These are phyloP conservation scores for Copromyces sp. DNA, from an alignment of 495 filamentous ascomycete species.

Conservation along the genomic window DNA sequence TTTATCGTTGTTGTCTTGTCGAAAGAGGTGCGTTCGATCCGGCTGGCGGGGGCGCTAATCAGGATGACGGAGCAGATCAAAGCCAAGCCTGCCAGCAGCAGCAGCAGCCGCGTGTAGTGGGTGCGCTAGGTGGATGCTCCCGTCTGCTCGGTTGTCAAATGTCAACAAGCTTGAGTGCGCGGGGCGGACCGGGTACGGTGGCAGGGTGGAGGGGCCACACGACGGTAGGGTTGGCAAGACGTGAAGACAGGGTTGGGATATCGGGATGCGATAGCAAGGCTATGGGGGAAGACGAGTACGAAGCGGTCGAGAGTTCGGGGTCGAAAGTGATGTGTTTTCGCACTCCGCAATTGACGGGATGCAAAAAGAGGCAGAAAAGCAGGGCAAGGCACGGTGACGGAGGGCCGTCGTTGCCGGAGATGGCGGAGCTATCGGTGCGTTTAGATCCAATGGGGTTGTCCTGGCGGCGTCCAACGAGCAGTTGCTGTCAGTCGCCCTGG, in stretches of 20 bases:
- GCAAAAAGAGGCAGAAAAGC: background rate
- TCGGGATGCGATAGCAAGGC: background rate
- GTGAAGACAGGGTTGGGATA: background rate
- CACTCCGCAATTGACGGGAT: background rate
- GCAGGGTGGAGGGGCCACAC: background rate
- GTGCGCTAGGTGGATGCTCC: background rate
- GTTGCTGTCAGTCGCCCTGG: background rate
- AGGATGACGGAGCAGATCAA: background rate
- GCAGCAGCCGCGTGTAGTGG: background rate
- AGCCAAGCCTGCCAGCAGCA: background rate
- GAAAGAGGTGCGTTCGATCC: background rate
- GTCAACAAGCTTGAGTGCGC: background rate
- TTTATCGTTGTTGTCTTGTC: background rate
- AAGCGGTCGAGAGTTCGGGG: background rate
- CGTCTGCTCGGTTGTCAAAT: background rate
- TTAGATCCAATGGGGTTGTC: background rate
- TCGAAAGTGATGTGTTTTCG: background rate
- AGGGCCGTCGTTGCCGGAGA: background rate
- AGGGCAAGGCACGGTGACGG: background rate
- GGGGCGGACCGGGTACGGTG: background rate
- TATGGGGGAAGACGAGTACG: background rate
- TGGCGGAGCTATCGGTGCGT: background rate
- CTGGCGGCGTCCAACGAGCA: background rate
- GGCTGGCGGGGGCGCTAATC: background rate
- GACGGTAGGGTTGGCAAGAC: background rate